Conservation (phyloP, 2,329 filamentous ascomycete genomes). For the Tricladium varicosporioides region DNA sequence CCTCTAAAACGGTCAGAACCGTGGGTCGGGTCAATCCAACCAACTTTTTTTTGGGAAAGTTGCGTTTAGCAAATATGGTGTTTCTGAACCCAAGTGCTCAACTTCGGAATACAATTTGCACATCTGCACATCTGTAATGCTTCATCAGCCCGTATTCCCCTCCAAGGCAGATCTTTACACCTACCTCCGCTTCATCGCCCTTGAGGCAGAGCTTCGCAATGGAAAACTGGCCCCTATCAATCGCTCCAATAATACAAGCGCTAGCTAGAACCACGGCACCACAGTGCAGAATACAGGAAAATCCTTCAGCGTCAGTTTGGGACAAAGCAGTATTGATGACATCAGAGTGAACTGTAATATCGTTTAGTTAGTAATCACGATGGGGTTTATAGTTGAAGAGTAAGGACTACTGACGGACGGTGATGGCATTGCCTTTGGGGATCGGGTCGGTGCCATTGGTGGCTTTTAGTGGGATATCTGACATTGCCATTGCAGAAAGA, state of each 20-base stretch:
- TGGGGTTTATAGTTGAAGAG: too few species aligned
- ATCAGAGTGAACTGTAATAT: background rate
- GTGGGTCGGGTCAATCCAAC: too few species aligned
- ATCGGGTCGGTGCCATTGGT: too few species aligned
- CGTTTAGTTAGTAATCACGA: too few species aligned
- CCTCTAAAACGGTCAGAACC: too few species aligned
- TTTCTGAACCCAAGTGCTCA: background rate
- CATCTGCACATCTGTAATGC: background rate
- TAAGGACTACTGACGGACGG: too few species aligned
- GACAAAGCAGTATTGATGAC: background rate
- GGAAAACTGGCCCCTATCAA: background rate
- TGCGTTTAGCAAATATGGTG: background rate
- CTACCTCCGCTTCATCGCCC: background rate
- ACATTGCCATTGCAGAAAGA: too few species aligned
- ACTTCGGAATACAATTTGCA: background rate
- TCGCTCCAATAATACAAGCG: background rate
- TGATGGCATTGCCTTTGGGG: too few species aligned
- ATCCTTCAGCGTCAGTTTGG: background rate
- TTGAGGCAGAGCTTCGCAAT: background rate
- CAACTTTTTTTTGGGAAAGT: too few species aligned
- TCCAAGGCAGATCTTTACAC: too few species aligned
- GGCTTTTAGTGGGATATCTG: too few species aligned
- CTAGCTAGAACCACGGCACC: background rate
- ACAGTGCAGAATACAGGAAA: background rate
- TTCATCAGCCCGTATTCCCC: too few species aligned